These are phyloP conservation scores for Salix viminalis DNA, from an alignment of 345 rosid genomes.

Conservation along the genomic window DNA sequence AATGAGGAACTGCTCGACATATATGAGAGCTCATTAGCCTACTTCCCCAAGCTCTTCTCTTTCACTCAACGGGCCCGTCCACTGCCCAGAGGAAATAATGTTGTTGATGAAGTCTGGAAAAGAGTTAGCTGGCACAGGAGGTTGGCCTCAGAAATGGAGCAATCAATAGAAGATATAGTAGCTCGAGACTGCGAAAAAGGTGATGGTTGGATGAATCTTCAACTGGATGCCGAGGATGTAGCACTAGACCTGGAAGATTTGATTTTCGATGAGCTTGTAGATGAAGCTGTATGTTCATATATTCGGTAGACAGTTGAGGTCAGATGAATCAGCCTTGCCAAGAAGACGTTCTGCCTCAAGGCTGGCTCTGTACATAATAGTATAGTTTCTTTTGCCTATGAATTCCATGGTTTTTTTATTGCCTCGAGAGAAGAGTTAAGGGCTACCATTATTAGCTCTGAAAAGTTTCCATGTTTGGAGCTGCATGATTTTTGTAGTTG, in stretches of 20 bases:
- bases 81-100: slow-evolving; percentile 38
- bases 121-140: slow-evolving; percentile 40
- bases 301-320: background rate
- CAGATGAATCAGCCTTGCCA: background rate
- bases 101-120: slow-evolving; percentile 64
- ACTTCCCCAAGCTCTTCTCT: slow-evolving; percentile 55
- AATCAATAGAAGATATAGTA: slow-evolving; percentile 56
- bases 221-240: slow-evolving; percentile 51
- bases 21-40: slow-evolving; percentile 34
- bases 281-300: slow-evolving; percentile 33
- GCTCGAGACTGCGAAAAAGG: slow-evolving; percentile 46
- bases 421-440: background rate
- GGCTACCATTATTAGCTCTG: background rate
- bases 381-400: background rate
- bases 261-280: slow-evolving; percentile 57
- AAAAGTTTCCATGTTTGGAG: background rate
- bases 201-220: slow-evolving; percentile 65
- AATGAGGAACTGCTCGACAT: slow-evolving; percentile 56
- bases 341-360: background rate
- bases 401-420: background rate
- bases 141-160: slow-evolving; percentile 27
- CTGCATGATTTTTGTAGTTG: background rate
- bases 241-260: slow-evolving; percentile 70
- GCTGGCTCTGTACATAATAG: background rate
- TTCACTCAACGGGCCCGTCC: slow-evolving; percentile 19